phyloP scores from a whole-genome alignment of 169 alveolate species.

The Eimeria necatrix region DNA sequence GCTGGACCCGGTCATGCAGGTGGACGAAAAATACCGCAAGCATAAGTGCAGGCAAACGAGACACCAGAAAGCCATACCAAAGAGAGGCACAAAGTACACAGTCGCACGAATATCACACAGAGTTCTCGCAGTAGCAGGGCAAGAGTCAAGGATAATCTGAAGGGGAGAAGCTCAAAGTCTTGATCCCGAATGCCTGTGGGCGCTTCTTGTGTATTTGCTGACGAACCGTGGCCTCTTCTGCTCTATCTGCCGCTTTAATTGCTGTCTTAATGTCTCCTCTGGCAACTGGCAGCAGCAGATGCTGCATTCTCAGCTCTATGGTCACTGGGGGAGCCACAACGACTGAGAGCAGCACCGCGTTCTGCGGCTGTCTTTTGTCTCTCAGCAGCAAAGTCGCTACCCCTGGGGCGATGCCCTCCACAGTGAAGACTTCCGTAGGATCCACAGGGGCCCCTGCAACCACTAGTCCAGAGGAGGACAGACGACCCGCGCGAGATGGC shows the following conservation, averaged over 20 bases:
- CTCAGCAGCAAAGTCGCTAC: constrained; percentile 33
- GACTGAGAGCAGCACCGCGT: constrained; percentile 39
- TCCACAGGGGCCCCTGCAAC: too few relatives aligned
- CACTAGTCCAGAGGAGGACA: constrained; percentile 17
- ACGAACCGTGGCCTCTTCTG: not conserved
- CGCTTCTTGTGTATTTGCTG: too few relatives aligned
- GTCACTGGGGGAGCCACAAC: not conserved
- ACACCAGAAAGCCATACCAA: not conserved
- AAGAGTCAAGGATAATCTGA: too few relatives aligned
- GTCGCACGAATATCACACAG: not conserved
- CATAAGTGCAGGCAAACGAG: not conserved
- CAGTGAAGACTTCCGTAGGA: not conserved
- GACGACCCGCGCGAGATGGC: not conserved
- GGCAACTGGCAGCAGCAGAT: constrained; percentile 34
- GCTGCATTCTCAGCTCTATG: not conserved
- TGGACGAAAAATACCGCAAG: not conserved
- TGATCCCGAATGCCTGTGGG: too few relatives aligned
- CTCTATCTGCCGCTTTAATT: not conserved
- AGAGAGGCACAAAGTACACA: not conserved
- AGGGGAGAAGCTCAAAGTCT: too few relatives aligned
- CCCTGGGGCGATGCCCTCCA: not conserved
- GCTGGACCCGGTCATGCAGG: too few relatives aligned
- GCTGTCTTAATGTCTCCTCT: not conserved
- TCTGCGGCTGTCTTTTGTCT: constrained; percentile 30
- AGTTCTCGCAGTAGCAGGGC: not conserved